A percentile compares a stretch with the other conserved stretches of the same genome.
These are phyloP conservation scores for Plasmodium cynomolgi DNA, from an alignment of 169 alveolate genomes.

Conservation along the genomic window DNA sequence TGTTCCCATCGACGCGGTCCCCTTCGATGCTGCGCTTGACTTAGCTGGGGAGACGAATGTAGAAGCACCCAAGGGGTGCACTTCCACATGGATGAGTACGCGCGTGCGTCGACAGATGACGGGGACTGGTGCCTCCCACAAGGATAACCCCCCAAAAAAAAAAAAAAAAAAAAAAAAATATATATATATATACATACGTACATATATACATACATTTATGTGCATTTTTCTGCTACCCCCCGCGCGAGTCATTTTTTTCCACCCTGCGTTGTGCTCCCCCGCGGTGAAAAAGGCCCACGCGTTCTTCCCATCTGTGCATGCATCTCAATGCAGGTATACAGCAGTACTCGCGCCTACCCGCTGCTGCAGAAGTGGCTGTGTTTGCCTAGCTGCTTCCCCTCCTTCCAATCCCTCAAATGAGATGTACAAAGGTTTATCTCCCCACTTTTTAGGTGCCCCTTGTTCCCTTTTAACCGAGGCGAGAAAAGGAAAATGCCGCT, in stretches of 20 bases:
- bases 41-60: not conserved
- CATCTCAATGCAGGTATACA: not conserved
- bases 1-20: not conserved
- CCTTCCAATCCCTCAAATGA: not conserved
- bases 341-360: not conserved
- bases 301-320: not conserved
- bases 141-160: too few species aligned
- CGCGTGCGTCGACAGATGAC: not conserved
- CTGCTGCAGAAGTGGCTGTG: not conserved
- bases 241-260: not conserved
- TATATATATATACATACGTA: not conserved
- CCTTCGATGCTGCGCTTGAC: not conserved
- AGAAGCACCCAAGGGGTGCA: not conserved
- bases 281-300: not conserved
- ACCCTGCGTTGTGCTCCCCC: not conserved
- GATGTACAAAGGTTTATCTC: not conserved
- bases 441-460: not conserved
- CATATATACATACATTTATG: not conserved
- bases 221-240: not conserved
- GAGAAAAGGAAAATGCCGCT: constrained; percentile 50
- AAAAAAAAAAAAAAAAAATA: not conserved
- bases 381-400: not conserved
- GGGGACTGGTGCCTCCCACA: not conserved
- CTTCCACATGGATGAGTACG: not conserved
- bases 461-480: not conserved